Evolutionary conservation across 202 grass and related monocot species (phyloP).

Genomic region (Cymbopogon flexuosus): DNA sequence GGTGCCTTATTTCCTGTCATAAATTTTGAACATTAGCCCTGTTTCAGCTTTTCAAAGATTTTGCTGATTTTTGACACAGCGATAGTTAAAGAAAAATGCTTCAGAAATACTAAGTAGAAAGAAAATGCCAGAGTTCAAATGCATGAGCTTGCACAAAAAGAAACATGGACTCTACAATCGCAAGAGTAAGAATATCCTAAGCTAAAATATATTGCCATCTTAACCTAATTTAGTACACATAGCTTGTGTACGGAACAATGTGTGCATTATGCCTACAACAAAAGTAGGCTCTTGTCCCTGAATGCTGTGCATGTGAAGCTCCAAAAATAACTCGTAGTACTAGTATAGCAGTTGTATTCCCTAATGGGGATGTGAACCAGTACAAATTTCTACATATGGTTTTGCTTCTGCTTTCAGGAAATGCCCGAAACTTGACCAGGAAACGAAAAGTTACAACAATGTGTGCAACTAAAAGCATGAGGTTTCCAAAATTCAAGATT

Average conservation of each 20-base stretch:
- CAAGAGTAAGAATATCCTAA: not conserved
- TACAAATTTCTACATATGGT: not conserved
- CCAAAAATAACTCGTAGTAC: not conserved
- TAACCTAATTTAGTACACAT: not conserved
- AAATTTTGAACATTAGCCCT: conserved; percentile 31
- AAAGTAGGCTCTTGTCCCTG: not conserved
- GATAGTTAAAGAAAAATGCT: conserved; percentile 6
- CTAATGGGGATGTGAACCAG: not conserved
- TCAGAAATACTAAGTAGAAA: not conserved
- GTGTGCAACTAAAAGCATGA: not conserved
- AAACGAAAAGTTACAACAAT: not conserved
- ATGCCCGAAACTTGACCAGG: not conserved
- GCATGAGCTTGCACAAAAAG: not conserved
- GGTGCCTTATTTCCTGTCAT: conserved; percentile 76
- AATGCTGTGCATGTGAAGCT: not conserved
- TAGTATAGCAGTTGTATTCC: not conserved
- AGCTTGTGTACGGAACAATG: not conserved
- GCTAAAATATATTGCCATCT: not conserved
- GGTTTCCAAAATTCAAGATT: not conserved
- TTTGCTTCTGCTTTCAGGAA: not conserved
- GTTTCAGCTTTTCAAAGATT: conserved; percentile 12
- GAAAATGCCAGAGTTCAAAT: not conserved
- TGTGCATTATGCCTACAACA: not conserved
- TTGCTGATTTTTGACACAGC: not conserved
- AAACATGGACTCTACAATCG: not conserved